A percentile compares a stretch with the other conserved stretches of the same genome.
Conservation (phyloP, 495 filamentous ascomycete genomes). For the Pyronema domesticum region DNA sequence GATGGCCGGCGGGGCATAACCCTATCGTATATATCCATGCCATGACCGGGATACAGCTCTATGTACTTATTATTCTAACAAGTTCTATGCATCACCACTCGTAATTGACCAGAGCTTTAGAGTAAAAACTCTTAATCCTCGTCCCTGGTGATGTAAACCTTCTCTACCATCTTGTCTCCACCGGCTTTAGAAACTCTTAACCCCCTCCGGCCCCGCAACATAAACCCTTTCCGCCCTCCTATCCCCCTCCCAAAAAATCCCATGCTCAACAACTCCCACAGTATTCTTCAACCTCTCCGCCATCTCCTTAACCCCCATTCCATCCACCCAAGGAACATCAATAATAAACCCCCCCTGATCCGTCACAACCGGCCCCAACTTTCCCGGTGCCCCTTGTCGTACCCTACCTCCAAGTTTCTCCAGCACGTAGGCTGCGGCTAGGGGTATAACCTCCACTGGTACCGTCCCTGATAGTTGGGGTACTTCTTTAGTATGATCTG, state of each 20-base stretch:
- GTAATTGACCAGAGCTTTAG: too few relatives aligned
- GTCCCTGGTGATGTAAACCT: too few relatives aligned
- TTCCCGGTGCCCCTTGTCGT: constrained; percentile 43
- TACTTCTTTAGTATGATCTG: background rate
- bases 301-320: constrained; percentile 38
- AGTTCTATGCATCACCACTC: too few relatives aligned
- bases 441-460: constrained; percentile 77
- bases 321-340: constrained; percentile 61
- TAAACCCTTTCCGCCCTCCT: constrained; percentile 83
- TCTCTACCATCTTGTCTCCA: constrained; percentile 13
- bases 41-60: too few relatives aligned
- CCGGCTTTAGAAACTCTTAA: constrained; percentile 13
- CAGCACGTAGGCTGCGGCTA: constrained; percentile 58
- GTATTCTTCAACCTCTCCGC: constrained; percentile 55
- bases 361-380: constrained; percentile 65
- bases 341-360: constrained; percentile 85
- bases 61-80: too few relatives aligned
- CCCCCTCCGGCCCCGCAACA: constrained; percentile 69
- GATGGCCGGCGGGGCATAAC: too few relatives aligned
- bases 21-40: too few relatives aligned
- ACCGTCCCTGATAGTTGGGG: constrained; percentile 53
- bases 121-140: too few relatives aligned
- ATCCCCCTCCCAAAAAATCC: constrained; percentile 63
- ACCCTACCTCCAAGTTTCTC: constrained; percentile 40
- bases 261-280: constrained; percentile 76